phyloP scores from a whole-genome alignment of 2,329 filamentous ascomycete species.

The Penicillium sp. region DNA sequence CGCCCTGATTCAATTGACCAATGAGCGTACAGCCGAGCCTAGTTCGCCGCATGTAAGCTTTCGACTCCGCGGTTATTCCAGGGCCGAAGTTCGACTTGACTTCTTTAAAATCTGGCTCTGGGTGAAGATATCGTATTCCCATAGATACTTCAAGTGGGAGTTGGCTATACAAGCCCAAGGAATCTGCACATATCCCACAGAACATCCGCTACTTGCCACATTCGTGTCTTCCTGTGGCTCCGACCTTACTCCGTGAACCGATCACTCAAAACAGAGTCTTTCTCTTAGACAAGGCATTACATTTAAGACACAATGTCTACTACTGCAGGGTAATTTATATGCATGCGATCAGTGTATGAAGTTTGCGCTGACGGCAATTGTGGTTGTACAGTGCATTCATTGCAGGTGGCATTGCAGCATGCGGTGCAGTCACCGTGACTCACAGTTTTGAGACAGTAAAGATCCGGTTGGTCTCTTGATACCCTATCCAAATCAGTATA shows the following conservation, averaged over 20 bases:
- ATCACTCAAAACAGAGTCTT: slow-evolving; percentile 6
- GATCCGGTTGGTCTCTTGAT: slow-evolving; percentile 68
- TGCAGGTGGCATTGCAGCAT: slow-evolving; percentile 93
- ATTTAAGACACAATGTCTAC: slow-evolving; percentile 50
- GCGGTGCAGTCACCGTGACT: slow-evolving; percentile 94
- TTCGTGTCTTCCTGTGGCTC: slow-evolving; percentile 10
- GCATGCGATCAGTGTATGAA: neutral
- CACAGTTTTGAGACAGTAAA: slow-evolving; percentile 99
- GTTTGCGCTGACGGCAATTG: slow-evolving; percentile 13
- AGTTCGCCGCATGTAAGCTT: slow-evolving; percentile 26
- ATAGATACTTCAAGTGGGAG: neutral
- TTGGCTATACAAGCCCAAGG: neutral
- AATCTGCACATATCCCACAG: neutral
- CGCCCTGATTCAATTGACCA: slow-evolving; percentile 11
- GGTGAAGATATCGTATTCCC: neutral
- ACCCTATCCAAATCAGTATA: neutral
- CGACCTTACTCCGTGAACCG: slow-evolving; percentile 21
- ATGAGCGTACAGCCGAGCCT: slow-evolving; percentile 8
- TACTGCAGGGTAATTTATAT: slow-evolving; percentile 48
- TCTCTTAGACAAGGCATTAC: neutral
- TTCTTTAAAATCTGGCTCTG: neutral
- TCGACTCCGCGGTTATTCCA: slow-evolving; percentile 15
- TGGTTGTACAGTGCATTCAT: slow-evolving; percentile 69
- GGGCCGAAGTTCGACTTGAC: slow-evolving; percentile 2
- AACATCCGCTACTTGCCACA: neutral